Conservation (phyloP, 2,329 filamentous ascomycete genomes). For the Fusarium chaquense region DNA sequence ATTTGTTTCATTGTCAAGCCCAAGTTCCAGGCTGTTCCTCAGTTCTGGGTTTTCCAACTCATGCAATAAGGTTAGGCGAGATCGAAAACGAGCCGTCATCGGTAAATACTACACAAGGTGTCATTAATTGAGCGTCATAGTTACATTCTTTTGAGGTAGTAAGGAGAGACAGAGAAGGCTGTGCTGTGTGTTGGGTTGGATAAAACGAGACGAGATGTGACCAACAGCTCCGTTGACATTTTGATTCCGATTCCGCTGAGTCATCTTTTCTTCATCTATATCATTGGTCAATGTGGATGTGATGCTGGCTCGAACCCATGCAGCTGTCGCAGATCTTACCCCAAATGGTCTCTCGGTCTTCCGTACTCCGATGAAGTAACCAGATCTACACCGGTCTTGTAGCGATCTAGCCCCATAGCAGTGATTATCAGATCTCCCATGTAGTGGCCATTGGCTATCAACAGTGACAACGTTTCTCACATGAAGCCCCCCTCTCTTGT, state of each 20-base stretch:
- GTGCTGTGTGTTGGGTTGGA: neutral
- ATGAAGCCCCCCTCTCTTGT: constrained; percentile 11
- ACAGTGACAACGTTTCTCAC: constrained; percentile 13
- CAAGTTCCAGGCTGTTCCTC: neutral
- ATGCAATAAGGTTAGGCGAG: neutral
- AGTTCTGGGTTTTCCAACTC: neutral
- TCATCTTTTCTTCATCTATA: accelerated
- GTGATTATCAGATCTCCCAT: constrained; percentile 14
- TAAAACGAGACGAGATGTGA: constrained; percentile 16
- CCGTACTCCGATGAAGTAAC: constrained; percentile 24
- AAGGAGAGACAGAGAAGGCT: neutral
- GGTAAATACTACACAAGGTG: neutral
- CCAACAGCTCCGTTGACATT: neutral
- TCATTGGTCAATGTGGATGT: neutral
- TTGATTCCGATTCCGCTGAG: constrained; percentile 15
- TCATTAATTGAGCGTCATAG: neutral
- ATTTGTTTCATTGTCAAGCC: constrained; percentile 4
- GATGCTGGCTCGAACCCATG: neutral
- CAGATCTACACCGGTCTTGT: constrained; percentile 6
- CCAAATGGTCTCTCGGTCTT: neutral
- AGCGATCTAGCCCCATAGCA: neutral
- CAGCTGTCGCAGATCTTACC: neutral
- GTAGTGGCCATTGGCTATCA: constrained; percentile 9
- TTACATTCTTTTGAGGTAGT: neutral
- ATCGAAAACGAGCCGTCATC: constrained; percentile 6